A percentile compares a stretch with the other conserved stretches of the same genome.
Conservation (phyloP, 2,329 filamentous ascomycete species). For the Tolypocladium pustulatum region DNA sequence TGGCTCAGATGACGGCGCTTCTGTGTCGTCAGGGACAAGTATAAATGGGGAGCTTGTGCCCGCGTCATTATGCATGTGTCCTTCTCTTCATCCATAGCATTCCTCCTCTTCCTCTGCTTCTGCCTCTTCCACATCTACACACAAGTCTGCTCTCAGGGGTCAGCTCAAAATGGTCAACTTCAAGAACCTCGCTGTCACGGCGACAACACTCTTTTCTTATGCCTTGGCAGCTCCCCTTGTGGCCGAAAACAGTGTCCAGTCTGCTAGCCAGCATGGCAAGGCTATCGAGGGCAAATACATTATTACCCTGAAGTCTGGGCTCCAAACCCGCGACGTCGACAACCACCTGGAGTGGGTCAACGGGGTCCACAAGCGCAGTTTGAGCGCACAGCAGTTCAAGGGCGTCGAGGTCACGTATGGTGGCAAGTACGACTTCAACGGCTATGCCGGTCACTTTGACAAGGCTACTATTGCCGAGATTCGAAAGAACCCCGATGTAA, state of each 20-base stretch:
- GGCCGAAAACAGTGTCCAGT: slow-evolving; percentile 5
- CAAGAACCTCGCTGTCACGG: slow-evolving; percentile 14
- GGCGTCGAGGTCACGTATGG: slow-evolving; percentile 20
- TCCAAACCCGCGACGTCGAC: slow-evolving; percentile 30
- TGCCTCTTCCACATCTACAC: too few species aligned
- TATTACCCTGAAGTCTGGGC: slow-evolving; percentile 47
- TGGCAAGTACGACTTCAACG: slow-evolving; percentile 21
- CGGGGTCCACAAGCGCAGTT: slow-evolving; percentile 43
- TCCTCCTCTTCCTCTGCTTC: background rate
- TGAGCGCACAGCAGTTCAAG: slow-evolving; percentile 32
- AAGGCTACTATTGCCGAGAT: slow-evolving; percentile 28
- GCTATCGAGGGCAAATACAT: slow-evolving; percentile 40
- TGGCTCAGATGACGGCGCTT: background rate
- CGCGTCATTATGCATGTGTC: background rate
- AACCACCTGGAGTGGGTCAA: slow-evolving; percentile 38
- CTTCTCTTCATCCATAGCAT: background rate
- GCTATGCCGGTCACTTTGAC: slow-evolving; percentile 33
- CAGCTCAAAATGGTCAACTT: slow-evolving; percentile 18
- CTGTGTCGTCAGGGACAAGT: background rate
- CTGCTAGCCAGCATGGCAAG: slow-evolving; percentile 2
- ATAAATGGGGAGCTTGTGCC: background rate
- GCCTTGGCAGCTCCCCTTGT: slow-evolving; percentile 10
- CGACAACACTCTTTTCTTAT: slow-evolving; percentile 13
- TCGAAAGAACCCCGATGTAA: slow-evolving; percentile 29
- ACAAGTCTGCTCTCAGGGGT: slow-evolving; percentile 2